Percentiles rank a stretch among this genome's conserved stretches.
Conservation (phyloP, 116 monocot genomes). For the Posidonia oceanica region DNA sequence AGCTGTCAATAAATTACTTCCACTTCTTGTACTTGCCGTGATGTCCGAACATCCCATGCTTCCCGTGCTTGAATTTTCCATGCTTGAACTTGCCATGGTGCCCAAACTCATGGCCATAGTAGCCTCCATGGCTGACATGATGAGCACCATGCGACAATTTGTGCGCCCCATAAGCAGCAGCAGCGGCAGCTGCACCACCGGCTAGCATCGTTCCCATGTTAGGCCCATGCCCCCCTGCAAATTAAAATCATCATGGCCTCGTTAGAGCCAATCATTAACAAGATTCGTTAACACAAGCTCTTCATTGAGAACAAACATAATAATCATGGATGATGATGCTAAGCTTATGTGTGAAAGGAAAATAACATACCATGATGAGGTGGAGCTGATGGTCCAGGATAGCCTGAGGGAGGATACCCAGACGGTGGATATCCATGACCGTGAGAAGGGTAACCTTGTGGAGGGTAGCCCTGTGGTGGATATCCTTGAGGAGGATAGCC, state of each 20-base stretch:
- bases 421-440: slow-evolving; percentile 8
- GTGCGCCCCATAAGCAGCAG: slow-evolving; percentile 52
- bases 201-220: slow-evolving; percentile 41
- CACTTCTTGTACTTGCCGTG: slow-evolving; percentile 28
- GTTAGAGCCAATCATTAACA: too few relatives aligned
- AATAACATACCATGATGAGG: slow-evolving; percentile 9
- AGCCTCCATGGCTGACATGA: slow-evolving; percentile 18
- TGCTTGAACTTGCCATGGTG: slow-evolving; percentile 20
- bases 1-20: slow-evolving; percentile 11
- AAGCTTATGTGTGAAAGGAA: neutral
- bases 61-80: slow-evolving; percentile 16
- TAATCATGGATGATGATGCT: too few relatives aligned
- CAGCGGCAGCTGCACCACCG: slow-evolving; percentile 62
- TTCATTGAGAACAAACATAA: too few relatives aligned
- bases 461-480: too few relatives aligned
- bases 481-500: too few relatives aligned
- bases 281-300: too few relatives aligned
- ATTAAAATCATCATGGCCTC: neutral
- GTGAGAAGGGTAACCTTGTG: slow-evolving; percentile 6
- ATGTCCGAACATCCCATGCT: slow-evolving; percentile 9
- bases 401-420: slow-evolving; percentile 40
- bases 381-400: slow-evolving; percentile 15
- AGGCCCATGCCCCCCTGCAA: slow-evolving; percentile 19
- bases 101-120: slow-evolving; percentile 4
- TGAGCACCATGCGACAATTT: slow-evolving; percentile 26